Conservation (phyloP, 371 early-diverging fungal species). For the Mucor piriformis region DNA sequence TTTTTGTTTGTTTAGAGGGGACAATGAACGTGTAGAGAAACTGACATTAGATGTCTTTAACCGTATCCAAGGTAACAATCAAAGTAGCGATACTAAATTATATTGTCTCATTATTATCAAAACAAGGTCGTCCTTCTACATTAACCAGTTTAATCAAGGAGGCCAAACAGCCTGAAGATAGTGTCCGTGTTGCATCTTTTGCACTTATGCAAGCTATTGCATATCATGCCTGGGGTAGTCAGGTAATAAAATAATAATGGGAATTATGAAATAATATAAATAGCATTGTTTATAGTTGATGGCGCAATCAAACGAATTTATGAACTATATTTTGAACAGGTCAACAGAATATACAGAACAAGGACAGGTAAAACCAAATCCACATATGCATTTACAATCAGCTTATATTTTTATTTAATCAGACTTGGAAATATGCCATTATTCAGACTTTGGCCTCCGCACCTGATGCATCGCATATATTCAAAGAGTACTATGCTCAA, state of each 20-base stretch:
- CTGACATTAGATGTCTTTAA: conserved; percentile 34
- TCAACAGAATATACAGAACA: conserved; percentile 38
- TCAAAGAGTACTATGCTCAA: conserved; percentile 34
- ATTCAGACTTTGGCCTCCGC: conserved; percentile 32
- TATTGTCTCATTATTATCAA: background rate
- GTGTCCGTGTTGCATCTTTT: conserved; percentile 44
- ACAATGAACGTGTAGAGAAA: conserved; percentile 28
- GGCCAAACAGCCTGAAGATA: conserved; percentile 45
- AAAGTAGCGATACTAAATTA: no score
- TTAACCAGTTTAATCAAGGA: conserved; percentile 30
- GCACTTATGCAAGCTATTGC: conserved; percentile 47
- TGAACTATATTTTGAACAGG: conserved; percentile 51
- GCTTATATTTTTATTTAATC: background rate
- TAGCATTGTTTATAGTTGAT: conserved; percentile 26
- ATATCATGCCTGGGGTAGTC: conserved; percentile 43
- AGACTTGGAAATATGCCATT: conserved; percentile 54
- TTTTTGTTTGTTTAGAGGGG: conserved; percentile 10
- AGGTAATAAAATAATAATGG: conserved; percentile 27
- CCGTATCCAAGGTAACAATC: conserved; percentile 25
- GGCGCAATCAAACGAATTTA: conserved; percentile 38
- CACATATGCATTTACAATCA: background rate
- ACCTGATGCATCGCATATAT: conserved; percentile 22
- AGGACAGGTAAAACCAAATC: conserved; percentile 40
- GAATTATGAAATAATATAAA: background rate
- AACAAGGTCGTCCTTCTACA: conserved; percentile 22